Base-by-base conservation (phyloP, 108 stramenopile genomes). In the Hondaea fermentalgiana region DNA sequence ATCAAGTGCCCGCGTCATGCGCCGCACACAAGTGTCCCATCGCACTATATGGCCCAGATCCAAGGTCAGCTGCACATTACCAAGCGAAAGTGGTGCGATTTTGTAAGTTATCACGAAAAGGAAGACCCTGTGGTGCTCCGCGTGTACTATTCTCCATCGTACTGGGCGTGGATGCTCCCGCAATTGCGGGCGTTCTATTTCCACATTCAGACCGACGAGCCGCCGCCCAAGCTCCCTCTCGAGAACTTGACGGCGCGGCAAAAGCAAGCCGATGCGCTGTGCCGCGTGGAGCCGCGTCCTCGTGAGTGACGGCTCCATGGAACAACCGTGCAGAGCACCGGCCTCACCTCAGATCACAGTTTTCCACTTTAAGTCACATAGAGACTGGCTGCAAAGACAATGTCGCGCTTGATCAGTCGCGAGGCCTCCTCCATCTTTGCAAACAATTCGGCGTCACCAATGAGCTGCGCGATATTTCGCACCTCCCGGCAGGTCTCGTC, bases 401-500 rank as follows among this genome's bases (percentile, higher is more conserved):
- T 97, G 72, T 98, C 99, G 55, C 99, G 91, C 89, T 98, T 98
- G 90, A 99, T 98, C 0, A 95, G 93, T 58, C 93, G 94, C 58
- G 96, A 96, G 6, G 97, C 97, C 19, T 93, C 95, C 89, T 99
- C 99, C 96, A 97, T 96, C 92, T 98, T 98, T 23, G 94, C 87
- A 90, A 98, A 98, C 57, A 99, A 89, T 0, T 96, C 96, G 5
- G 98, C 97, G 87, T 99, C 97, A 29, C 99, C 99, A 42, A 98
- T 96, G 12, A 99, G 97, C 59, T 97, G 91, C 25, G 98, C 97
- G 76, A 96, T 96, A 72, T 98, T 97, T 58, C 97, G 90, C 6
- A 99, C 96, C 92, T 99, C 99, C 45, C 98, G 93, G 88, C 96
- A 97, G n/a, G 98, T 91, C 91, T 99, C 98, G 91, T 99, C 98